Evolutionary conservation across 441 rosid genomes (phyloP).

Genomic region (Corymbia calophylla): DNA sequence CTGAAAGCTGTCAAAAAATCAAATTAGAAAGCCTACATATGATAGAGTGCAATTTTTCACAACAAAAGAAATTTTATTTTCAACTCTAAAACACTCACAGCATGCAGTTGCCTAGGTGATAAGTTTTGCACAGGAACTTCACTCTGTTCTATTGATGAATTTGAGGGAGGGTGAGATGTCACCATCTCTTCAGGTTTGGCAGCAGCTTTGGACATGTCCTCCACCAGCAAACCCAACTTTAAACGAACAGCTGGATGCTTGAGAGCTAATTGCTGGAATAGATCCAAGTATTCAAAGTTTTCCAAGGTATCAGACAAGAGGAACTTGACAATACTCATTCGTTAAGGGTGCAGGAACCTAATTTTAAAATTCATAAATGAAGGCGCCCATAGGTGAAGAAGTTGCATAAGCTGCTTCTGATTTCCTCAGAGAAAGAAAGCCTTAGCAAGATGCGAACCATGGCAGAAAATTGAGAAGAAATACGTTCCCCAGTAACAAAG

Average conservation of each 20-base stretch:
- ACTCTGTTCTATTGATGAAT: constrained; percentile 18
- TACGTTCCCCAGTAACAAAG: background rate
- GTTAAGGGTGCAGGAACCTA: background rate
- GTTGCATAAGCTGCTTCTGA: background rate
- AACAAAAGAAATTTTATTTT: constrained; percentile 2
- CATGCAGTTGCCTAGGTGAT: constrained; percentile 53
- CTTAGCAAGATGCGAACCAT: background rate
- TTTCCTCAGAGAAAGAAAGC: background rate
- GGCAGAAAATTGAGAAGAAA: background rate
- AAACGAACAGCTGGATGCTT: constrained; percentile 51
- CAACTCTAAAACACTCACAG: constrained; percentile 37
- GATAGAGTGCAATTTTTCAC: background rate
- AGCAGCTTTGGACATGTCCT: constrained; percentile 11
- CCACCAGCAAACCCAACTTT: constrained; percentile 53
- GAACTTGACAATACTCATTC: background rate
- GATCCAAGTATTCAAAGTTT: constrained; percentile 9
- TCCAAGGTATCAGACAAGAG: background rate
- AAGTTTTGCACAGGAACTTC: constrained; percentile 31
- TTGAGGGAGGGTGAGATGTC: constrained; percentile 20
- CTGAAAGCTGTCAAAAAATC: constrained; percentile 56
- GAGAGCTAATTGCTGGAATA: constrained; percentile 58
- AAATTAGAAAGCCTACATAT: constrained; percentile 13
- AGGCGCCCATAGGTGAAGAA: background rate
- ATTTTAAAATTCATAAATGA: background rate
- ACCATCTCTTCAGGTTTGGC: constrained; percentile 18